Conservation (phyloP, 768 basidiomycete species). For the Obba rivulosa region DNA sequence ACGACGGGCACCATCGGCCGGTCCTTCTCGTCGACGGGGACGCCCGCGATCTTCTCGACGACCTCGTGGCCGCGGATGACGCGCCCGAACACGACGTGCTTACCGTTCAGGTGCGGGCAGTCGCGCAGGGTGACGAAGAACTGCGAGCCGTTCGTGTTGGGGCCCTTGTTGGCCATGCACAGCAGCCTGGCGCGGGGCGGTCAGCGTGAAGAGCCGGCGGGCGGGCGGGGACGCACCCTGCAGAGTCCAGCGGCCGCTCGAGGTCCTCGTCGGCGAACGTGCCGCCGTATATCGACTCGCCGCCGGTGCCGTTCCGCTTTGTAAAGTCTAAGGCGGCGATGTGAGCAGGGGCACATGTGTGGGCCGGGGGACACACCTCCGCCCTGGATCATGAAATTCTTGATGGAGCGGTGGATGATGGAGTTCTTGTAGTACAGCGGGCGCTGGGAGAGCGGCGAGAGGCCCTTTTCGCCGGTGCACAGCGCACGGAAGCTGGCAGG, state of each 20-base stretch:
- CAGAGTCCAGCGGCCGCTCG: constrained; percentile 52
- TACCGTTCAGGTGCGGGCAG: constrained; percentile 68
- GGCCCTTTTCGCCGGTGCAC: constrained; percentile 82
- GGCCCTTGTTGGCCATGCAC: constrained; percentile 88
- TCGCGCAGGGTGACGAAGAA: constrained; percentile 81
- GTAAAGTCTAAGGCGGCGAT: constrained; percentile 85
- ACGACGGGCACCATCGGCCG: constrained; percentile 62
- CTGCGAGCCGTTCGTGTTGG: constrained; percentile 81
- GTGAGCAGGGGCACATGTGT: constrained; percentile 1
- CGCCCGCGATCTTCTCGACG: constrained; percentile 49
- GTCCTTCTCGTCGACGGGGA: constrained; percentile 72
- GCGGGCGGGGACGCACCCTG: constrained; percentile 41
- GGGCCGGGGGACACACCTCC: constrained; percentile 54
- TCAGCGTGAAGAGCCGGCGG: background rate
- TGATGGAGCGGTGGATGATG: constrained; percentile 74
- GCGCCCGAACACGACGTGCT: constrained; percentile 48
- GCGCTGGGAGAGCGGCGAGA: constrained; percentile 54
- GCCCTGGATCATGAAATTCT: constrained; percentile 76
- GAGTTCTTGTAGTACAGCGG: constrained; percentile 81
- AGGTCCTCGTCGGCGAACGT: constrained; percentile 79
- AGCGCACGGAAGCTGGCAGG: constrained; percentile 69
- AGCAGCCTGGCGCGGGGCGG: constrained; percentile 42
- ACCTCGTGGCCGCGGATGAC: constrained; percentile 62
- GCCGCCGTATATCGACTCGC: constrained; percentile 76
- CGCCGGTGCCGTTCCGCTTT: constrained; percentile 72